Conservation (phyloP, 2,329 filamentous ascomycete genomes). For the Metarhizium anisopliae region DNA sequence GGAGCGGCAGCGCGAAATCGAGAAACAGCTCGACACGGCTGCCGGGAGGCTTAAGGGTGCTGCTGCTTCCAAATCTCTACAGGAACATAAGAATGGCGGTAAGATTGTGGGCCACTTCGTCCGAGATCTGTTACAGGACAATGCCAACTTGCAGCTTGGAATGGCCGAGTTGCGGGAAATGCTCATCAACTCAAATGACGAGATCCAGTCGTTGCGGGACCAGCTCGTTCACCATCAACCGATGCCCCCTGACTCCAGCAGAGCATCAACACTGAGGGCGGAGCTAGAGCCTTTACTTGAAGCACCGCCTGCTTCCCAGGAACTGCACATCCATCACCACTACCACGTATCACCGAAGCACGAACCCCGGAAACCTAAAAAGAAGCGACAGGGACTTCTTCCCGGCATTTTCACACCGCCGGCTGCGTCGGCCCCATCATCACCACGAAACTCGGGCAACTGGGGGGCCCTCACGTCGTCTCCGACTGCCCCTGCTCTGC, state of each 20-base stretch:
- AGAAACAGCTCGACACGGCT: conserved; percentile 71
- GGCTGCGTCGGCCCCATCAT: conserved; percentile 24
- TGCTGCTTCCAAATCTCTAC: conserved; percentile 59
- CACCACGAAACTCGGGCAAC: conserved; percentile 27
- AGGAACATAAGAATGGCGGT: conserved; percentile 47
- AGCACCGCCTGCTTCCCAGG: conserved; percentile 43
- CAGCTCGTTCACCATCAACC: conserved; percentile 76
- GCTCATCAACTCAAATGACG: conserved; percentile 84
- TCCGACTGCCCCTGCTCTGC: conserved; percentile 29
- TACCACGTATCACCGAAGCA: conserved; percentile 65
- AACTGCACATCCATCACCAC: conserved; percentile 90
- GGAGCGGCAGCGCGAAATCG: conserved; percentile 73
- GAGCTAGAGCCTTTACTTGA: conserved; percentile 53
- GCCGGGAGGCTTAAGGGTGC: conserved; percentile 74
- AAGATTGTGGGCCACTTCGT: conserved; percentile 92
- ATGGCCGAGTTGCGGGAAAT: conserved; percentile 88
- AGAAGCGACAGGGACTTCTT: conserved; percentile 58
- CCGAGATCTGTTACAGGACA: conserved; percentile 89
- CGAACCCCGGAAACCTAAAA: conserved; percentile 57
- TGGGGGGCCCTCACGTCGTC: conserved; percentile 29
- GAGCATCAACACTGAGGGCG: conserved; percentile 52
- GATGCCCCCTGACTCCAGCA: conserved; percentile 29
- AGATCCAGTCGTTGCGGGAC: conserved; percentile 79
- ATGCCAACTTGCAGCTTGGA: conserved; percentile 84
- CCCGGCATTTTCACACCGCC: conserved; percentile 53